A percentile compares a stretch with the other conserved stretches of the same genome.
Evolutionary conservation across 73 alveolate genomes (phyloP).

Genomic region (Paramecium pentaurelia): DNA sequence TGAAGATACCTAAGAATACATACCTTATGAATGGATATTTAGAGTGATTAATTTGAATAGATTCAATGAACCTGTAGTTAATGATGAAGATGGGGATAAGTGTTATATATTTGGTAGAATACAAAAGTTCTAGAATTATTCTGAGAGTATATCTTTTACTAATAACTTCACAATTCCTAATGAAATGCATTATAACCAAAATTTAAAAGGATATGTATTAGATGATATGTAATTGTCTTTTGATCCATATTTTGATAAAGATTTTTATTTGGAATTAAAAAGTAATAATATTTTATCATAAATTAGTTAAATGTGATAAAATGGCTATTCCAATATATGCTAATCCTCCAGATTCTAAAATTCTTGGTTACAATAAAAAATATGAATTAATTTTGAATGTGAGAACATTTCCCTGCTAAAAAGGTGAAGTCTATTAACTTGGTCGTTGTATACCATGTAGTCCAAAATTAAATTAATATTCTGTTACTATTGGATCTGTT

Average conservation of each 20-base stretch:
- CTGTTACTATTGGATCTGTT: background rate
- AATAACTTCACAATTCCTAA: background rate
- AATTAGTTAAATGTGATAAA: background rate
- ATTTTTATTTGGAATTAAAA: background rate
- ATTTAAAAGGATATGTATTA: background rate
- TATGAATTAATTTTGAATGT: background rate
- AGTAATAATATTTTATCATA: background rate
- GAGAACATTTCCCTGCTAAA: conserved; percentile 40
- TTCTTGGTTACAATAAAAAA: background rate
- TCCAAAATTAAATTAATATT: background rate
- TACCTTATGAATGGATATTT: conserved; percentile 1
- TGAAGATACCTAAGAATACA: background rate
- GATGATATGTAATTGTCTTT: background rate
- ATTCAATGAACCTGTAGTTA: background rate
- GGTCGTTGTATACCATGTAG: background rate
- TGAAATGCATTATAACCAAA: background rate
- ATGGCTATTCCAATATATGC: background rate
- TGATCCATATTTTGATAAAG: background rate
- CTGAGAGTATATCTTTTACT: background rate
- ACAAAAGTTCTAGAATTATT: background rate
- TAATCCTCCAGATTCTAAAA: background rate
- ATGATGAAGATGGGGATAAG: background rate
- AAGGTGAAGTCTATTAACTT: background rate
- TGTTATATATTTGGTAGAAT: background rate
- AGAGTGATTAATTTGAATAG: conserved; percentile 25